These are phyloP conservation scores for Colletotrichum eleusines DNA, from an alignment of 2,329 filamentous ascomycete genomes.

Conservation along the genomic window DNA sequence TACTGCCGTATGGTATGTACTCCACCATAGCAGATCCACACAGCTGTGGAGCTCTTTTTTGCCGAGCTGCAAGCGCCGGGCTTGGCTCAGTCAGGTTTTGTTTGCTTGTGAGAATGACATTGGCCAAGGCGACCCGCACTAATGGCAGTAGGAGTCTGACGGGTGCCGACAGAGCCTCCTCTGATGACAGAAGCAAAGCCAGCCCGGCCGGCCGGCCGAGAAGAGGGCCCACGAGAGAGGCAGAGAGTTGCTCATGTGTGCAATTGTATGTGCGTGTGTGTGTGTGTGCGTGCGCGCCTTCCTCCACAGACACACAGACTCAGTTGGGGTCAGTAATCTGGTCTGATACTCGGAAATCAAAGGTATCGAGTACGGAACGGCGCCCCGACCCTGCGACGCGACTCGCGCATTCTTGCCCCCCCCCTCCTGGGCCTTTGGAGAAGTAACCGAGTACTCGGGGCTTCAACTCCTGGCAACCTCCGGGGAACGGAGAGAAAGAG, in stretches of 20 bases:
- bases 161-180: no score
- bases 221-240: background rate
- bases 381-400: background rate
- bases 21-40: slow-evolving; percentile 18
- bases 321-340: background rate
- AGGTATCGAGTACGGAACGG: slow-evolving; percentile 11
- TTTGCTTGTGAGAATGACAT: background rate
- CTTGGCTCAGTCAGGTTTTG: background rate
- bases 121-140: no score
- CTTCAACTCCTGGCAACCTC: background rate
- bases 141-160: no score
- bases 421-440: background rate
- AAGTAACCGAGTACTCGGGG: slow-evolving; percentile 14
- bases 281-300: background rate
- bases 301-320: background rate
- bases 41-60: slow-evolving; percentile 12
- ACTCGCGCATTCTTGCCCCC: background rate
- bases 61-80: slow-evolving; percentile 19
- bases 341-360: background rate
- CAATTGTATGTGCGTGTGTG: background rate
- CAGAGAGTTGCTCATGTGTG: background rate
- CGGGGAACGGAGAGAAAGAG: no score
- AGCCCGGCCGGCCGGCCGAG: no score
- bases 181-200: background rate
- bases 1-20: no score